Evolutionary conservation across 768 basidiomycete genomes (phyloP), one percentile per base, ranked within the genome.

Genomic region (Boletus patriciae): DNA sequence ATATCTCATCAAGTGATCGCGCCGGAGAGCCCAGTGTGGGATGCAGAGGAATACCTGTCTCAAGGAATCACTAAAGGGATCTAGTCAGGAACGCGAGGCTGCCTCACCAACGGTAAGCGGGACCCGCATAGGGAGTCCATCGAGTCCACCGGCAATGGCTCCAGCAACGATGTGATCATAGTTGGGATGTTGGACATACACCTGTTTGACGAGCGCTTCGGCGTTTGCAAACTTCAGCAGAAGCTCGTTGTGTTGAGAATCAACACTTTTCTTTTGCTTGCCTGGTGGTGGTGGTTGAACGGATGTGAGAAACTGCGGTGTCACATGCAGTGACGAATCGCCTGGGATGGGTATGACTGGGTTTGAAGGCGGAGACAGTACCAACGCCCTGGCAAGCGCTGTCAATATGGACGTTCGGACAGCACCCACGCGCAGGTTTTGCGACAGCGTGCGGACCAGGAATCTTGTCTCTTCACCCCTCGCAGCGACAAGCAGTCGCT

Each of bases 381-480:
- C 88, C 62, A 90, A 80, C 1, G 92, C 88, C 46, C 92, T 78
- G 31, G 93, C 88, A 23, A 96, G 76, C 12, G 91, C 88, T 23
- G 84, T 85, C 47, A 94, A 78, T 34, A 96, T 82, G 7, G 93
- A 88, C 25, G 89, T 83, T 61, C 91, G 80, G 29, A 94, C 92
- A 3, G 94, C 94, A 2, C 94, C 94, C 16, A 96, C 94, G 45
- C 92, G 84, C 43, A 93, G 76, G 69, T 92, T 87, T 66, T 83
- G 82, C 29, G 80, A 83, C 27, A 94, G 76, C 3, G 83, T 90
- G 38, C 90, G 81, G 31, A 88, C 86, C 41, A 96, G 77, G 64
- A 85, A 97, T 29, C 93, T 81, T n/a, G 83, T 80, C 73, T 97
- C 92, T 71, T 96, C 94, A 23, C 93, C 94, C 56, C 79, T 83